A percentile compares a stretch with the other conserved stretches of the same genome.
These are phyloP conservation scores for Begonia masoniana DNA, from an alignment of 306 rosid species.

Conservation along the genomic window DNA sequence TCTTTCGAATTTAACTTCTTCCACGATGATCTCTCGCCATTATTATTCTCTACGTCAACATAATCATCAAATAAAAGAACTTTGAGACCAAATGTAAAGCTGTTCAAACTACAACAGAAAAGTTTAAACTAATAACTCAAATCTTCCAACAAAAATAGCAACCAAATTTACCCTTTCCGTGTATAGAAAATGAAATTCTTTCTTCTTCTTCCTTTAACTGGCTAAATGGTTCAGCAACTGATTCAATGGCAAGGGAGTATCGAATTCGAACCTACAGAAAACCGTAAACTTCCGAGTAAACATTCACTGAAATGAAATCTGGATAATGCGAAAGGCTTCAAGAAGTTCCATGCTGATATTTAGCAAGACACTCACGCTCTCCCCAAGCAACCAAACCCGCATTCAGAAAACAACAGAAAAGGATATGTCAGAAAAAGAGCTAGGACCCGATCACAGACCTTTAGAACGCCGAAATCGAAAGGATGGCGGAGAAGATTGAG, in stretches of 20 bases:
- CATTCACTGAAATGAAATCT: no score
- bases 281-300: no score
- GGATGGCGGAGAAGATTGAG: slow-evolving; percentile 9
- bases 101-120: not conserved
- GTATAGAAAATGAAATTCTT: slow-evolving; percentile 1
- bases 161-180: slow-evolving; percentile 4
- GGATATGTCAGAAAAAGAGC: not conserved
- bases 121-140: not conserved
- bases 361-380: no score
- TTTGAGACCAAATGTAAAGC: not conserved
- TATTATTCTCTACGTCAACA: slow-evolving; percentile 1
- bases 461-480: slow-evolving; percentile 9
- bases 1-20: slow-evolving; percentile 19
- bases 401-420: not conserved
- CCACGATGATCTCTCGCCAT: slow-evolving; percentile 16
- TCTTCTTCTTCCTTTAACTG: slow-evolving; percentile 4
- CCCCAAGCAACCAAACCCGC: not conserved
- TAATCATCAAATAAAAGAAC: not conserved
- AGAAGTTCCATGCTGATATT: no score
- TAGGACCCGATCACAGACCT: slow-evolving; percentile 6
- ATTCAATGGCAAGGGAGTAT: slow-evolving; percentile 10
- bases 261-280: no score
- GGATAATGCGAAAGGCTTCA: no score
- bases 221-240: slow-evolving; percentile 6
- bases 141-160: not conserved